phyloP scores from a whole-genome alignment of 208 protist species.

The Perkinsela sp. region DNA sequence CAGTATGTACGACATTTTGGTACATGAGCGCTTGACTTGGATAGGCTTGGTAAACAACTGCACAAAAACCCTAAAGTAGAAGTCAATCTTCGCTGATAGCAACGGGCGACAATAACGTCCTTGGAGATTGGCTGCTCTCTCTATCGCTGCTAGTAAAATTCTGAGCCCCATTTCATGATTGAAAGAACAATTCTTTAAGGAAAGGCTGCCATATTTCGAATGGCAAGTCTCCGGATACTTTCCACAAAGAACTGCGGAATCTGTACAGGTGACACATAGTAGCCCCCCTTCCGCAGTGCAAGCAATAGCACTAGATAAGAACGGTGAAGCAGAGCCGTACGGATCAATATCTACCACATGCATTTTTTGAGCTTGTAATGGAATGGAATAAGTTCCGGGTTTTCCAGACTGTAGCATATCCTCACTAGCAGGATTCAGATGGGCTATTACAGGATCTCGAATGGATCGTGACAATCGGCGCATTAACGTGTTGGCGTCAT shows the following conservation, averaged over 20 bases:
- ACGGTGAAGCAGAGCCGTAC: slow-evolving; percentile 86
- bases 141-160: slow-evolving; percentile 73
- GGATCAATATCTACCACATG: slow-evolving; percentile 96
- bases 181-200: slow-evolving; percentile 41
- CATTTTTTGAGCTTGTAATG: slow-evolving; percentile 20
- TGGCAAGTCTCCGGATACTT: slow-evolving; percentile 83
- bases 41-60: slow-evolving; percentile 67
- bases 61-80: slow-evolving; percentile 95
- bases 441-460: slow-evolving; percentile 1
- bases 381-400: too few relatives aligned
- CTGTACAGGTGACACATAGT: slow-evolving; percentile 91
- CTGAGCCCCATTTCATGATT: slow-evolving; percentile 84
- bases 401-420: too few relatives aligned
- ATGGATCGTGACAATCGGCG: slow-evolving; percentile 2
- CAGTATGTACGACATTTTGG: slow-evolving; percentile 60
- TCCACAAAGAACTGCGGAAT: slow-evolving; percentile 87
- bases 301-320: slow-evolving; percentile 83
- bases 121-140: slow-evolving; percentile 68
- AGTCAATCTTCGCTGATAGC: slow-evolving; percentile 86
- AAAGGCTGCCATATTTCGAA: slow-evolving; percentile 81
- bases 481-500: slow-evolving; percentile 12
- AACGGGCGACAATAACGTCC: slow-evolving; percentile 83
- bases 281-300: slow-evolving; percentile 81
- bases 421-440: too few relatives aligned
- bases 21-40: slow-evolving; percentile 54